Evolutionary conservation across 2,329 filamentous ascomycete genomes (phyloP).

Genomic region (Didymella pinodella): DNA sequence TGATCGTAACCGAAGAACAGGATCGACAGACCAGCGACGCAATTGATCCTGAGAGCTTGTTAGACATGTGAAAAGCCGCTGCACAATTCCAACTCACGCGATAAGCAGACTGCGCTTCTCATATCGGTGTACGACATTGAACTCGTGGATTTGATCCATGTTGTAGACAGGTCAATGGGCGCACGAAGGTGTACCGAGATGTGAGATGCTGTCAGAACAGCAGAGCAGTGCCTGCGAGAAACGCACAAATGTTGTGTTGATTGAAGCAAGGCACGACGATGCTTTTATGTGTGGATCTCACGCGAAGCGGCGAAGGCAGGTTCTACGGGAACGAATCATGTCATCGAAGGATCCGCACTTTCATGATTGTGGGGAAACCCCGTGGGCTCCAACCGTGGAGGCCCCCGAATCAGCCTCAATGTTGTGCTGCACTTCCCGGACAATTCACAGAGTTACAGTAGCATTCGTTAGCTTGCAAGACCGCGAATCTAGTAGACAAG

Average conservation of each 20-base stretch:
- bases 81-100: constrained; percentile 16
- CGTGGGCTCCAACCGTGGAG: constrained; percentile 4
- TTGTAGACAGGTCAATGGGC: background rate
- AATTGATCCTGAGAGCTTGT: constrained; percentile 32
- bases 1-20: constrained; percentile 44
- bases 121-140: constrained; percentile 35
- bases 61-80: background rate
- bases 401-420: constrained; percentile 8
- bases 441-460: background rate
- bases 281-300: constrained; percentile 12
- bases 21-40: constrained; percentile 42
- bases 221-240: background rate
- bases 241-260: background rate
- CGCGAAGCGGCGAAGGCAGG: background rate
- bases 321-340: constrained; percentile 13
- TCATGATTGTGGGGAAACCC: constrained; percentile 14
- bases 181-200: background rate
- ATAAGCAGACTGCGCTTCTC: constrained; percentile 42
- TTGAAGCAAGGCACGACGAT: constrained; percentile 2
- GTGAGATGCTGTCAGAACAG: background rate
- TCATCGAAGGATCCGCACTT: constrained; percentile 8
- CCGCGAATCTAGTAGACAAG: background rate
- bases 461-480: background rate
- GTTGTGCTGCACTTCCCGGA: background rate
- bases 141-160: constrained; percentile 39